These are phyloP conservation scores for Drechmeria coniospora DNA, from an alignment of 2,329 filamentous ascomycete species.

Conservation along the genomic window DNA sequence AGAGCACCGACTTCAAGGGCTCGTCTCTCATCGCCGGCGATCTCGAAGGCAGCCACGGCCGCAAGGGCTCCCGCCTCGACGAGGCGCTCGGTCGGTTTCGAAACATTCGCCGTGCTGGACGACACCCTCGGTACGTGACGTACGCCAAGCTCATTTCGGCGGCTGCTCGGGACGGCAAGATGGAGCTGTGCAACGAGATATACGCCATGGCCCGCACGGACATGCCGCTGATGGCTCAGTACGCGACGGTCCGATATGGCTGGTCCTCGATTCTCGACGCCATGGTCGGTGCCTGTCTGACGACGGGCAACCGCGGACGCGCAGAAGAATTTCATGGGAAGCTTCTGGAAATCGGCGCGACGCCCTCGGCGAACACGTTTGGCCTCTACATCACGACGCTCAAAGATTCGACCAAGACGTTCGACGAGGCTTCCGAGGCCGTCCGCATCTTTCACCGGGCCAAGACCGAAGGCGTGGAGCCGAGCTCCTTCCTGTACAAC, in stretches of 20 bases:
- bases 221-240: conserved; percentile 71
- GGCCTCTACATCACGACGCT: conserved; percentile 98
- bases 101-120: conserved; percentile 83
- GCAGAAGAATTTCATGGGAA: conserved; percentile 86
- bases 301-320: conserved; percentile 60
- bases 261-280: conserved; percentile 95
- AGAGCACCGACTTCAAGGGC: conserved; percentile 83
- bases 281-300: conserved; percentile 87
- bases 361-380: conserved; percentile 93
- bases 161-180: conserved; percentile 71
- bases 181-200: conserved; percentile 72
- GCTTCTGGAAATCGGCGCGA: conserved; percentile 74
- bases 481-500: conserved; percentile 95
- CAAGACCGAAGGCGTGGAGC: conserved; percentile 84
- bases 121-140: conserved; percentile 88
- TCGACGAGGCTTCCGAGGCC: conserved; percentile 91
- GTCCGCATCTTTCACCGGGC: conserved; percentile 95
- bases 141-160: conserved; percentile 91
- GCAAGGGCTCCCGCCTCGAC: conserved; percentile 56
- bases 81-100: conserved; percentile 73
- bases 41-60: conserved; percentile 64
- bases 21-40: conserved; percentile 83
- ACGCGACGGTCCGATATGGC: conserved; percentile 77
- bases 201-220: conserved; percentile 79
- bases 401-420: conserved; percentile 93